These are phyloP conservation scores for Gynochthodes officinalis DNA, from an alignment of 257 asterid genomes.

Conservation along the genomic window DNA sequence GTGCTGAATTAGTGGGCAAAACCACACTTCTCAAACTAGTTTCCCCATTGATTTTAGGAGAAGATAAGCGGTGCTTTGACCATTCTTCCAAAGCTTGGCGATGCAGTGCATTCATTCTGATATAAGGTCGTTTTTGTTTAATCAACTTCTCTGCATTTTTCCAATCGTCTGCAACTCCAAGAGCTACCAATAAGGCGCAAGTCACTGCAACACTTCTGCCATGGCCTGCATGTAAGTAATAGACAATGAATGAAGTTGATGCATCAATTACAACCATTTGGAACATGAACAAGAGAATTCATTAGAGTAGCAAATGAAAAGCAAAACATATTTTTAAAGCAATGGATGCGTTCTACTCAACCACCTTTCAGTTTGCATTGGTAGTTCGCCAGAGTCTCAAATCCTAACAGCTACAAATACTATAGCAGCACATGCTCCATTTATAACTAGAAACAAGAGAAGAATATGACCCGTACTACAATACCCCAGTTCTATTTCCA, in stretches of 20 bases:
- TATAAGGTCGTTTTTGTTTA: constrained; percentile 63
- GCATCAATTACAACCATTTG: background rate
- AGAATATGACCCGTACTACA: too few species aligned
- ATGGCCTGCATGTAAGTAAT: constrained; percentile 47
- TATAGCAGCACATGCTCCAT: background rate
- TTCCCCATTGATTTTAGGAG: constrained; percentile 34
- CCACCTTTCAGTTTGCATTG: background rate
- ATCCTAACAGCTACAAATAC: background rate
- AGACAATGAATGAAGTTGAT: constrained; percentile 6
- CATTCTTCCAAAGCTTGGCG: constrained; percentile 84
- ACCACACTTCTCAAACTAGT: constrained; percentile 27
- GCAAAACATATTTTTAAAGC: background rate
- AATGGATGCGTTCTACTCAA: background rate
- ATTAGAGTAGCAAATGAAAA: background rate
- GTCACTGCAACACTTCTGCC: constrained; percentile 95
- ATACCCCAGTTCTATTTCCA: background rate
- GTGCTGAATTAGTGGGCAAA: constrained; percentile 18
- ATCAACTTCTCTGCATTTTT: constrained; percentile 76
- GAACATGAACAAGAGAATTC: background rate
- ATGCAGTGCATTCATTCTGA: constrained; percentile 72
- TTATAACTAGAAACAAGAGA: background rate
- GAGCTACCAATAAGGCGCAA: constrained; percentile 89
- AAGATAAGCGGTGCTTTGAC: constrained; percentile 66
- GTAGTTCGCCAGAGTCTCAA: background rate
- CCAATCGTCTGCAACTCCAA: constrained; percentile 93